Base-by-base conservation (phyloP, 768 basidiomycete species). In the Pulveroboletus sp. region DNA sequence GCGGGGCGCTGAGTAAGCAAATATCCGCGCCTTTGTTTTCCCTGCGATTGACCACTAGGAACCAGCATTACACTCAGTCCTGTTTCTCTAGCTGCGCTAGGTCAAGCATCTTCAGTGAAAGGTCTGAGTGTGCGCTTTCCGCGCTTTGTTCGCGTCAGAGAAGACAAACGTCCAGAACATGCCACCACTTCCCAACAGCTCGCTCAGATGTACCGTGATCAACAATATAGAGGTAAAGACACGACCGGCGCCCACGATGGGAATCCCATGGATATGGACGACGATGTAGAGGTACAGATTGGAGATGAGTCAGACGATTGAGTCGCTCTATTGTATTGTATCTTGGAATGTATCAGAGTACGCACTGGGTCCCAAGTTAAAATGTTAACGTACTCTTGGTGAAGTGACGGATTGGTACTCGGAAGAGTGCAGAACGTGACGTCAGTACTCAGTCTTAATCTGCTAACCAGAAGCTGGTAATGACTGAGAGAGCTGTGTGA, bases 101-200 rank as follows among this genome's bases (percentile, higher is more conserved):
- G 84, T 6, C 62, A 83, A 18, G 73, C 83, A 5, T 78, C 81
- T 6, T 73, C 73, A 8, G 31, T 40, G 30, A 75, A 85, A 26
- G 93, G 93, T 5, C 72, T 94, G 28, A 89, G 86, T 57, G 67
- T 95, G 11, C 84, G 93, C 11, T 96, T 96, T 66, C 93, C 93
- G 37, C 77, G 93, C 32, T 95, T 94, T 69, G 74, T 94, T 48
- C 79, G 75, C 51, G 60, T 80, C 7, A 73, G 88, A 24, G 81
- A 84, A 9, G 93, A 94, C 68, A 93, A 92, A 67, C 59, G 60
- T 6, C 74, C 83, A 44, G 83, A 86, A 59, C 68, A 85, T 56
- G 91, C 89, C 2, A 91, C 83, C 56, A 83, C 84, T 4, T 75
- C 83, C 2, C 73, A 78, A 17, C 83, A 89, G 61, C 71, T 94